These are phyloP conservation scores for Metschnikowia borealis DNA, from an alignment of 805 yeast genomes.

Conservation along the genomic window DNA sequence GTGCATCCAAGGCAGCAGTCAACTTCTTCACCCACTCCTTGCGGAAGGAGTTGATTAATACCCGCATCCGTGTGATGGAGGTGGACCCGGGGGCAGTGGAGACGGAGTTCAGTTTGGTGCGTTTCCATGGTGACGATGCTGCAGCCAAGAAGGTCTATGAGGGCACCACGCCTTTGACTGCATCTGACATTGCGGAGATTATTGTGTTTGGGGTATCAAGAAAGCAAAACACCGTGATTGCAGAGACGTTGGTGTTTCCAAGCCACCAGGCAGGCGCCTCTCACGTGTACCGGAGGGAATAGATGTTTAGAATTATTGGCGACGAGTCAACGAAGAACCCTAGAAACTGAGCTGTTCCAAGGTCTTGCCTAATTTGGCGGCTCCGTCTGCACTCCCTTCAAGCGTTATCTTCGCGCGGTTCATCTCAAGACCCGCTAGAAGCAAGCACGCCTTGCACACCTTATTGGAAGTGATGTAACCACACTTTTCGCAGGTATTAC, in stretches of 20 bases:
- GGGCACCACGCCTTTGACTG: constrained; percentile 32
- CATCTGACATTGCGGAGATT: constrained; percentile 37
- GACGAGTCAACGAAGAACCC: background rate
- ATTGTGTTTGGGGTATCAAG: constrained; percentile 36
- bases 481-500: constrained; percentile 79
- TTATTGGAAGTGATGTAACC: constrained; percentile 86
- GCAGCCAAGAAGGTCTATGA: constrained; percentile 32
- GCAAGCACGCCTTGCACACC: constrained; percentile 89
- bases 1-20: constrained; percentile 38
- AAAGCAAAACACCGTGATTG: constrained; percentile 34
- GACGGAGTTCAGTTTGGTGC: constrained; percentile 36
- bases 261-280: constrained; percentile 34
- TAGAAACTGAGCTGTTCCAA: constrained; percentile 64
- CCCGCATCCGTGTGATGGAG: constrained; percentile 35
- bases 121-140: constrained; percentile 31
- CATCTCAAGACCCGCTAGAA: constrained; percentile 78
- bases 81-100: constrained; percentile 40
- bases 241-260: constrained; percentile 37
- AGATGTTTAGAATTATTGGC: background rate
- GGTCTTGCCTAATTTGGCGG: constrained; percentile 57
- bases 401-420: constrained; percentile 63
- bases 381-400: constrained; percentile 58
- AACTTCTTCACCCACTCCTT: constrained; percentile 31
- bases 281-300: constrained; percentile 18
- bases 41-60: constrained; percentile 35